These are phyloP conservation scores for Alternaria triticimaculans DNA, from an alignment of 2,329 filamentous ascomycete species.

Conservation along the genomic window DNA sequence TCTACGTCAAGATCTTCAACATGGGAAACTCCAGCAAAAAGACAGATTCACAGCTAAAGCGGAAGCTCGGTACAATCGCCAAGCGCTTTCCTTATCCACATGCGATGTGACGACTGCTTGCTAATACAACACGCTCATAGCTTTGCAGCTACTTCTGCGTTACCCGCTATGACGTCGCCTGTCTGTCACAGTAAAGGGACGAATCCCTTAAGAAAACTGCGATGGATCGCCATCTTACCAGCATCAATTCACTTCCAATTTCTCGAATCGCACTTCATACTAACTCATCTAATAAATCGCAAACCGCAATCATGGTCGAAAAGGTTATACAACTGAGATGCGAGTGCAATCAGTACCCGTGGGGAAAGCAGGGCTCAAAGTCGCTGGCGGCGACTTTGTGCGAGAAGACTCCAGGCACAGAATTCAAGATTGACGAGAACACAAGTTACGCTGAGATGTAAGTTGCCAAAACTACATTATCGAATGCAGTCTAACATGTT, in stretches of 20 bases:
- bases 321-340: constrained; percentile 63
- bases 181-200: constrained; percentile 29
- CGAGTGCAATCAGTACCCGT: constrained; percentile 68
- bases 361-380: constrained; percentile 71
- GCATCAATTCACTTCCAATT: not conserved
- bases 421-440: constrained; percentile 69
- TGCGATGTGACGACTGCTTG: constrained; percentile 14
- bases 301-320: constrained; percentile 52
- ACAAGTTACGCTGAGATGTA: constrained; percentile 68
- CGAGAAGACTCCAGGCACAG: constrained; percentile 67
- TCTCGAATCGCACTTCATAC: not conserved
- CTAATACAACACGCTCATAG: constrained; percentile 13
- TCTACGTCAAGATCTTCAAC: not conserved
- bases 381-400: constrained; percentile 72
- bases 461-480: not conserved
- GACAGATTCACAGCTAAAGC: not conserved
- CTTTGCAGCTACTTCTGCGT: constrained; percentile 9
- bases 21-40: not conserved
- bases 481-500: constrained; percentile 9
- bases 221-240: constrained; percentile 2
- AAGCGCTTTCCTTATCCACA: constrained; percentile 2
- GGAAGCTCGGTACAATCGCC: constrained; percentile 4
- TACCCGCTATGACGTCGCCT: constrained; percentile 43
- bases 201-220: constrained; percentile 3
- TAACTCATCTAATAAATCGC: not conserved